A percentile compares a stretch with the other conserved stretches of the same genome.
Conservation (phyloP, 345 rosid genomes). For the Brassica rapa region DNA sequence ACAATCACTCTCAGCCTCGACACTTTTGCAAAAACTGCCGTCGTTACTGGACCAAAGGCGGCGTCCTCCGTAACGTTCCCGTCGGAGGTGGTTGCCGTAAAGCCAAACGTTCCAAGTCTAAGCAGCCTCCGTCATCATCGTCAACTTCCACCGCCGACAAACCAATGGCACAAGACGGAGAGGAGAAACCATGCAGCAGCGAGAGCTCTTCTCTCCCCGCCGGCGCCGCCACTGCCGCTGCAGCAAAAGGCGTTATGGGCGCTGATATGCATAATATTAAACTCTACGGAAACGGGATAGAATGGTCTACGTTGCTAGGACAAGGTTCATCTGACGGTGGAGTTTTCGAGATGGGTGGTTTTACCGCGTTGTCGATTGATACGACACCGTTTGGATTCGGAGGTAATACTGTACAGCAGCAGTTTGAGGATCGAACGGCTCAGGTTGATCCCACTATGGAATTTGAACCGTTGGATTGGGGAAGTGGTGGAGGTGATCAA, state of each 20-base stretch:
- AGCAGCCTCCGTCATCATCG: slow-evolving; percentile 25
- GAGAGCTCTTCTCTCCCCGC: slow-evolving; percentile 82
- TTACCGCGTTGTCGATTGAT: slow-evolving; percentile 50
- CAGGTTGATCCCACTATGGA: slow-evolving; percentile 50
- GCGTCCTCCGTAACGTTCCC: slow-evolving; percentile 96
- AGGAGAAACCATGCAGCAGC: slow-evolving; percentile 56
- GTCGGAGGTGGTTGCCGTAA: slow-evolving; percentile 58
- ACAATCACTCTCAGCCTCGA: slow-evolving; percentile 98
- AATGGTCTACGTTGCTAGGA: slow-evolving; percentile 50
- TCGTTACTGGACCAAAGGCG: slow-evolving; percentile 98
- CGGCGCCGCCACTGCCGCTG: slow-evolving; percentile 23
- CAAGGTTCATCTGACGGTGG: slow-evolving; percentile 63
- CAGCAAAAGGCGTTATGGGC: slow-evolving; percentile 45
- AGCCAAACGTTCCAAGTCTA: slow-evolving; percentile 63
- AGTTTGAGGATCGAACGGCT: slow-evolving; percentile 55
- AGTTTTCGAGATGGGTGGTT: slow-evolving; percentile 67
- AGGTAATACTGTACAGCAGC: slow-evolving; percentile 40
- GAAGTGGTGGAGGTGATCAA: slow-evolving; percentile 57
- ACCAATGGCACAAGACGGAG: slow-evolving; percentile 17
- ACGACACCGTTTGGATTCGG: slow-evolving; percentile 54
- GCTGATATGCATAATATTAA: slow-evolving; percentile 38
- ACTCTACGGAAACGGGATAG: slow-evolving; percentile 46
- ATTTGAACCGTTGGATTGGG: slow-evolving; percentile 86
- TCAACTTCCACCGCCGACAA: slow-evolving; percentile 16
- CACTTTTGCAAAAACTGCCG: slow-evolving; percentile 98